Conservation (phyloP, 1,284 basidiomycete species). For the Cutaneotrichosporon cutaneum region DNA sequence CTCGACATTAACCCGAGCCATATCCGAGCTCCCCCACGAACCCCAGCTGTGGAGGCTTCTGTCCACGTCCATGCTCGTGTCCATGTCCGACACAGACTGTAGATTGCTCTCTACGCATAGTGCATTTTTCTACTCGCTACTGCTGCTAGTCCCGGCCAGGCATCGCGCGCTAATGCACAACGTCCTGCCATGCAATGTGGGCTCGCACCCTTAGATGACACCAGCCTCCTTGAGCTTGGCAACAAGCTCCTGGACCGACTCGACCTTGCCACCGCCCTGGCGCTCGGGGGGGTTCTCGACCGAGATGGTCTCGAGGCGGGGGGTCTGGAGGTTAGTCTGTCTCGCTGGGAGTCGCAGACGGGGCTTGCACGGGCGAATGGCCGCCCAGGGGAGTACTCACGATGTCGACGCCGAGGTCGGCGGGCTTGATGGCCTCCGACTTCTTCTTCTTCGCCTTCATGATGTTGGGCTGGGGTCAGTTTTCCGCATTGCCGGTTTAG, state of each 20-base stretch:
- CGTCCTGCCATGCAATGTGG: constrained; percentile 10
- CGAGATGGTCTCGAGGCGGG: constrained; percentile 81
- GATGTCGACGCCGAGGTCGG: constrained; percentile 67
- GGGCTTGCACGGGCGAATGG: neutral
- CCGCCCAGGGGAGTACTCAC: constrained; percentile 32
- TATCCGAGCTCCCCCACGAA: neutral
- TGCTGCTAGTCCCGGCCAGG: constrained; percentile 2
- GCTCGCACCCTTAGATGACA: constrained; percentile 55
- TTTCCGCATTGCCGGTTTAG: neutral
- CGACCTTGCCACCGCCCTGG: constrained; percentile 86
- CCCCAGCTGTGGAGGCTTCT: no score
- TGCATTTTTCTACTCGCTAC: constrained; percentile 14
- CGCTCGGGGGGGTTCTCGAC: constrained; percentile 90
- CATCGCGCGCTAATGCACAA: constrained; percentile 9
- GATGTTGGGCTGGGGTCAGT: constrained; percentile 67
- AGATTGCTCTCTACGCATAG: constrained; percentile 8
- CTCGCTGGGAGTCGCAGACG: neutral
- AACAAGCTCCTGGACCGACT: constrained; percentile 84
- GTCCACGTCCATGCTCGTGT: neutral
- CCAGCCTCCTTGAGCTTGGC: constrained; percentile 88
- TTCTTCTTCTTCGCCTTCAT: constrained; percentile 99
- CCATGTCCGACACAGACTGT: neutral
- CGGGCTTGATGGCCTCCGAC: constrained; percentile 75
- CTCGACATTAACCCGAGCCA: neutral
- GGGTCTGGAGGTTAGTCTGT: constrained; percentile 49